Evolutionary conservation across 257 asterid species (phyloP).

Genomic region (Solanum appendiculatum): DNA sequence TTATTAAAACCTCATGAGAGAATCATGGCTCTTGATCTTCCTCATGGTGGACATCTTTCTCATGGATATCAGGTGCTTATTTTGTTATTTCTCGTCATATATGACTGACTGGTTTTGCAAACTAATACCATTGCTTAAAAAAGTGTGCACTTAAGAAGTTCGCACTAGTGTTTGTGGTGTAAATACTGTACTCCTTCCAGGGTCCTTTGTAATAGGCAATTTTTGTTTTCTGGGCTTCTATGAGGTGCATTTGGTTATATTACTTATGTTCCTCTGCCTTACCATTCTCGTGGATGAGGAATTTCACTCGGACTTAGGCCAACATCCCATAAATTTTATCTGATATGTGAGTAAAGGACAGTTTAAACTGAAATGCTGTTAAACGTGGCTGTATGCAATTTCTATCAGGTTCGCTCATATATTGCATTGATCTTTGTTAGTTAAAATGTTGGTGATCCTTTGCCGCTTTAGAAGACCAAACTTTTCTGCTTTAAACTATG

Average conservation of each 20-base stretch:
- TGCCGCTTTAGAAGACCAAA: not conserved
- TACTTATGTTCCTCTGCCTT: not conserved
- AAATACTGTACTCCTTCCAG: not conserved
- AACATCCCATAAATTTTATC: not conserved
- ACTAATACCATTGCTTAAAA: not conserved
- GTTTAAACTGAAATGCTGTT: not conserved
- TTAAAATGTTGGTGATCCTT: not conserved
- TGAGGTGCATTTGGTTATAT: not conserved
- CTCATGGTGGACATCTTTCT: slow-evolving; percentile 95
- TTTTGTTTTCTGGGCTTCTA: not conserved
- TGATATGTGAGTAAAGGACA: not conserved
- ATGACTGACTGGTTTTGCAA: not conserved
- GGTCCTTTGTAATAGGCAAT: not conserved
- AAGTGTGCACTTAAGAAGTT: not conserved
- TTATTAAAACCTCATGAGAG: slow-evolving; percentile 81
- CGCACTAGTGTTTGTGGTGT: not conserved
- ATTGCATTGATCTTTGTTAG: not conserved
- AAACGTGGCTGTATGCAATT: not conserved
- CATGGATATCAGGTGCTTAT: slow-evolving; percentile 76
- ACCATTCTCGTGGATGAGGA: not conserved
- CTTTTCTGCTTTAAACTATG: not conserved
- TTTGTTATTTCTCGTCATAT: not conserved
- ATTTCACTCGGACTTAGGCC: not conserved
- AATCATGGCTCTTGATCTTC: slow-evolving; percentile 95
- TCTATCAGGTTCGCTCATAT: not conserved